Evolutionary conservation across 768 basidiomycete genomes (phyloP).

Genomic region (Boletus subcaerulescens): DNA sequence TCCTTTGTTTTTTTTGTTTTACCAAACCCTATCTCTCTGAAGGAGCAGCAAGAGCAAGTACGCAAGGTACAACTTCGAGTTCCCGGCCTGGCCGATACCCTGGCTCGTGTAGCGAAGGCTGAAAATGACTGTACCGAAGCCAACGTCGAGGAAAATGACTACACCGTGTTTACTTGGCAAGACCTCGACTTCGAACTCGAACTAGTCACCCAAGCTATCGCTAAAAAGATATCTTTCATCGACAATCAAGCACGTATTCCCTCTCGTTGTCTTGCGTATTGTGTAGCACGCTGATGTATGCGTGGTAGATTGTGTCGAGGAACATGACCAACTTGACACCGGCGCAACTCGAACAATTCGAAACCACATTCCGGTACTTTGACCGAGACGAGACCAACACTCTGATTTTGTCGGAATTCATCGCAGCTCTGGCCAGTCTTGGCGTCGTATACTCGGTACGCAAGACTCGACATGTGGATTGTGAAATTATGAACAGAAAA

Average conservation of each 20-base stretch:
- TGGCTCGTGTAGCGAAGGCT: constrained; percentile 54
- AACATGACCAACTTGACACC: constrained; percentile 94
- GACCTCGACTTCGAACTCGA: constrained; percentile 90
- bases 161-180: constrained; percentile 84
- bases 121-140: constrained; percentile 80
- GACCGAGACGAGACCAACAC: constrained; percentile 92
- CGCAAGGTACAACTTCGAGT: constrained; percentile 64
- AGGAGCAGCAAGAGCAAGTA: constrained; percentile 76
- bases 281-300: constrained; percentile 10
- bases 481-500: background rate
- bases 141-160: constrained; percentile 96
- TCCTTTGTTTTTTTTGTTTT: constrained; percentile 5
- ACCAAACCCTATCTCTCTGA: constrained; percentile 2
- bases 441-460: constrained; percentile 88
- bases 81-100: constrained; percentile 56
- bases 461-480: background rate
- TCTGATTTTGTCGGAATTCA: constrained; percentile 78
- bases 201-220: constrained; percentile 73
- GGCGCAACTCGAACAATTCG: constrained; percentile 94
- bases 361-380: constrained; percentile 96
- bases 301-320: constrained; percentile 79
- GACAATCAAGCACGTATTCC: constrained; percentile 79
- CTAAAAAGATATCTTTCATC: constrained; percentile 91
- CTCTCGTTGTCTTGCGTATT: background rate
- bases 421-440: constrained; percentile 90